phyloP scores from a whole-genome alignment of 495 filamentous ascomycete species.

The Beverwykella pulmonaria region DNA sequence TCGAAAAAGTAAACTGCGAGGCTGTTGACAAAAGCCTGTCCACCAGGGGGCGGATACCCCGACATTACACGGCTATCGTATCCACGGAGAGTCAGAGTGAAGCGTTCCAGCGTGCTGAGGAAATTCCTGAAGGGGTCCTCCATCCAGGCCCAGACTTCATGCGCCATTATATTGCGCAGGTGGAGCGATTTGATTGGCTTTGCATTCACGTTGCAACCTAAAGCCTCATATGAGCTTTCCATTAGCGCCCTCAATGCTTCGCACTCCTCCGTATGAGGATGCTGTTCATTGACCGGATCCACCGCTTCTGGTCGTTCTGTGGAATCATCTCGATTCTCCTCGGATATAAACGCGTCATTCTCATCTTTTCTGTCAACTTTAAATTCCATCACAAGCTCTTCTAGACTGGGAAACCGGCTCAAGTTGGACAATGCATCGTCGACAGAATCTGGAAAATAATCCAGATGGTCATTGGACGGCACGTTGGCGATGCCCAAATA shows the following conservation, averaged over 20 bases:
- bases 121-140: not conserved
- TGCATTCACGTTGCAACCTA: not conserved
- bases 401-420: not conserved
- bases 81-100: not conserved
- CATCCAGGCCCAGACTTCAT: not conserved
- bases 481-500: not conserved
- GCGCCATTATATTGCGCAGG: not conserved
- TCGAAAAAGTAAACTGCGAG: not conserved
- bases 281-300: not conserved
- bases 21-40: not conserved
- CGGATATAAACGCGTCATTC: not conserved
- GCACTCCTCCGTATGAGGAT: not conserved
- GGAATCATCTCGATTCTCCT: no score
- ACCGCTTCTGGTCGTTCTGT: not conserved
- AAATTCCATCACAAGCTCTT: not conserved
- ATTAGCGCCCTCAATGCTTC: not conserved
- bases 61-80: not conserved
- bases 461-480: not conserved
- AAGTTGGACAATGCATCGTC: not conserved
- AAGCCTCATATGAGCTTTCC: not conserved
- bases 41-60: not conserved
- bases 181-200: not conserved
- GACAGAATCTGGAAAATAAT: not conserved
- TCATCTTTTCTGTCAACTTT: not conserved
- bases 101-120: not conserved